A percentile compares a stretch with the other conserved stretches of the same genome.
Conservation (phyloP, 495 filamentous ascomycete genomes). For the Neurospora tetrasperma region DNA sequence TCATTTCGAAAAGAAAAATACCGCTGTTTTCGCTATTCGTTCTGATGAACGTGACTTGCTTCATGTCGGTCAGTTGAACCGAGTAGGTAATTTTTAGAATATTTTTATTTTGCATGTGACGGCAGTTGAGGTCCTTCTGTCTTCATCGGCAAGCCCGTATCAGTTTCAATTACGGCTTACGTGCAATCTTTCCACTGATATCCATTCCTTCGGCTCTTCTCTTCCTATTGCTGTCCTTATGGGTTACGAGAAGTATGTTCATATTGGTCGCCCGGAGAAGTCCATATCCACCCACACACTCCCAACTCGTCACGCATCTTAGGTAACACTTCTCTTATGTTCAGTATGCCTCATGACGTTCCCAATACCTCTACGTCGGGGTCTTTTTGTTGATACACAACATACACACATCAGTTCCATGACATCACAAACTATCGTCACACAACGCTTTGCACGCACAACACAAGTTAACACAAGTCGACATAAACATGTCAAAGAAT, state of each 20-base stretch:
- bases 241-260: background rate
- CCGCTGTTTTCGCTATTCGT: too few relatives aligned
- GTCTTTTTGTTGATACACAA: background rate
- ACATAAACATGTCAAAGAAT: background rate
- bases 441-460: background rate
- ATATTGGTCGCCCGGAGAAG: background rate
- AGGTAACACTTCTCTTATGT: background rate
- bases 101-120: too few relatives aligned
- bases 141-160: background rate
- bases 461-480: background rate
- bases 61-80: background rate
- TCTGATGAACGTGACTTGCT: background rate
- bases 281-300: background rate
- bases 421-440: background rate
- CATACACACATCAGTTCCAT: background rate
- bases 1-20: too few relatives aligned
- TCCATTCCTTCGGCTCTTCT: background rate
- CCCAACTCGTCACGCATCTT: background rate
- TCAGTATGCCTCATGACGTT: background rate
- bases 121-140: background rate
- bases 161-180: background rate
- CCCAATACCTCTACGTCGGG: background rate
- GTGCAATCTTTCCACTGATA: background rate
- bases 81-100: background rate
- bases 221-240: background rate